Conservation (phyloP, 2,329 filamentous ascomycete genomes). For the Dactylonectria macrodidyma region DNA sequence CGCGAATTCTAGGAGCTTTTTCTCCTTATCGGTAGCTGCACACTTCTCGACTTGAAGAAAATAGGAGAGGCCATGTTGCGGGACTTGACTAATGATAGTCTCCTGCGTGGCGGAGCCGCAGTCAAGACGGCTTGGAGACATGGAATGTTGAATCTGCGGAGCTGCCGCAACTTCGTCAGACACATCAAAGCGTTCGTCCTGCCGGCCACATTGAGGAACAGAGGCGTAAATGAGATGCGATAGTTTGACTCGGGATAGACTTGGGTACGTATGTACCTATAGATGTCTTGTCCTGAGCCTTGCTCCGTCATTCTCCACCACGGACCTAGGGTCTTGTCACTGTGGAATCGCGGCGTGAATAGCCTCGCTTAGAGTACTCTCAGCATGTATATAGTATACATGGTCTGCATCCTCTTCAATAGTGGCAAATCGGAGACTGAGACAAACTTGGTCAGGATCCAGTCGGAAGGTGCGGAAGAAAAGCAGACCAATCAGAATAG, state of each 20-base stretch:
- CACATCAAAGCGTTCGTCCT: neutral
- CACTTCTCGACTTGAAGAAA: neutral
- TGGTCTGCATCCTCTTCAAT: neutral
- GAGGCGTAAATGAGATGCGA: slow-evolving; percentile 17
- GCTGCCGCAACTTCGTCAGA: neutral
- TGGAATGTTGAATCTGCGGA: slow-evolving; percentile 19
- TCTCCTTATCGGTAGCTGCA: neutral
- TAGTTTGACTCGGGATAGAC: neutral
- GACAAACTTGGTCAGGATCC: neutral
- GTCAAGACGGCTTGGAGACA: neutral
- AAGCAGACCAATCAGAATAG: too few relatives aligned
- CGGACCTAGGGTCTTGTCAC: neutral
- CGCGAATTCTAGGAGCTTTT: neutral
- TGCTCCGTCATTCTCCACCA: neutral
- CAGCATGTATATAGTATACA: neutral
- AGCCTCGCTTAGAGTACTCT: neutral
- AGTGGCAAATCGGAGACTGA: neutral
- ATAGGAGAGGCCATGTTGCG: neutral
- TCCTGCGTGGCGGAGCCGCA: neutral
- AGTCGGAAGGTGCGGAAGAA: too few relatives aligned
- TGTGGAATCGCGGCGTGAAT: neutral
- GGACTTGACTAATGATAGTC: neutral
- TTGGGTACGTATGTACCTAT: neutral
- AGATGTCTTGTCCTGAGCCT: slow-evolving; percentile 17
- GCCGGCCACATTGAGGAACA: neutral